Evolutionary conservation across 2,329 filamentous ascomycete species (phyloP).

Genomic region (Meredithiella fracta): DNA sequence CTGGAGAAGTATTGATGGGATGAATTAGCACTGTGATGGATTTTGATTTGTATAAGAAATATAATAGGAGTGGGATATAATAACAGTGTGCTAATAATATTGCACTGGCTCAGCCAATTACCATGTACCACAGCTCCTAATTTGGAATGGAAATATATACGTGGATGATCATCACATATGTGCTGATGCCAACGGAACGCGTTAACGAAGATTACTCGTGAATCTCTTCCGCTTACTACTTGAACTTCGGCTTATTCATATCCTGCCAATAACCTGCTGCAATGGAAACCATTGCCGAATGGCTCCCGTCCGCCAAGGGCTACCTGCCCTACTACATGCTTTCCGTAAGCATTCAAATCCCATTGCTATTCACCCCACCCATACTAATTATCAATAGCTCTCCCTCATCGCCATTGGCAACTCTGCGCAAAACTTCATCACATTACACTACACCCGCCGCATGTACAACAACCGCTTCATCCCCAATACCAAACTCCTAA

Average conservation of each 20-base stretch:
- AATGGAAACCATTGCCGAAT: constrained; percentile 27
- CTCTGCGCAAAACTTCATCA: constrained; percentile 66
- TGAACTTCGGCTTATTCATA: not conserved
- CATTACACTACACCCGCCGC: constrained; percentile 66
- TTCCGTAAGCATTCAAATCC: constrained; percentile 27
- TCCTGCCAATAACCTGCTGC: not conserved
- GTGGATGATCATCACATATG: no score
- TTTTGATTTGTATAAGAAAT: not conserved
- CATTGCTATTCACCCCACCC: not conserved
- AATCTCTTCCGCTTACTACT: not conserved
- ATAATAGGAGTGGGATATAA: not conserved
- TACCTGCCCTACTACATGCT: constrained; percentile 44
- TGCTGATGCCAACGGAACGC: not conserved
- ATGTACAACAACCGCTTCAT: constrained; percentile 60
- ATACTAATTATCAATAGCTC: constrained; percentile 37
- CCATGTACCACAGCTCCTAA: not conserved
- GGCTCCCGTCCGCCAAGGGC: constrained; percentile 34
- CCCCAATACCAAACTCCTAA: constrained; percentile 29
- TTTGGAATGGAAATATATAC: not conserved
- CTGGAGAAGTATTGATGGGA: not conserved
- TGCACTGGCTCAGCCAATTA: not conserved
- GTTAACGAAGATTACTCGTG: not conserved
- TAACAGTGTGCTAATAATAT: not conserved
- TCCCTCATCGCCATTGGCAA: constrained; percentile 72
- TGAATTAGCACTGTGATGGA: not conserved